Evolutionary conservation across 2,329 filamentous ascomycete genomes (phyloP).

Genomic region (Paracorniculantispora psalliotae): DNA sequence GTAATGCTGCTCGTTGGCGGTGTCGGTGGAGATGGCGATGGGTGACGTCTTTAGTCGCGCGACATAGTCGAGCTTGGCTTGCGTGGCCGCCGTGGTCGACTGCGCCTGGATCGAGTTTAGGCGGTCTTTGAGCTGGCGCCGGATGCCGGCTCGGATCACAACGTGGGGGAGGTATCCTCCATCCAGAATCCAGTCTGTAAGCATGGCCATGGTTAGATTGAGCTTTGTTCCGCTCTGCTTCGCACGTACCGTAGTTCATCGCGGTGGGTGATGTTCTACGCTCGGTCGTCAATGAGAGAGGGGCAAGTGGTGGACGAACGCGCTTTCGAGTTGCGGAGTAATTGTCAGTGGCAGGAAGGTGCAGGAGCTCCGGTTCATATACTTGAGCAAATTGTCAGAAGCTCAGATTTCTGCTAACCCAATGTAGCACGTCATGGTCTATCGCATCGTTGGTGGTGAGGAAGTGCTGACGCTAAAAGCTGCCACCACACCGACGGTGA

Average conservation of each 20-base stretch:
- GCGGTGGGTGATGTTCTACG: background rate
- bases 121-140: conserved; percentile 59
- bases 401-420: background rate
- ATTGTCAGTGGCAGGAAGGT: background rate
- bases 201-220: background rate
- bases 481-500: background rate
- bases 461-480: background rate
- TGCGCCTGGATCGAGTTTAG: conserved; percentile 49
- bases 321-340: background rate
- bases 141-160: conserved; percentile 60
- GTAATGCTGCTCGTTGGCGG: conserved; percentile 67
- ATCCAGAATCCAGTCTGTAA: conserved; percentile 56
- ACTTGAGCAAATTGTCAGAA: background rate
- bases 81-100: conserved; percentile 47
- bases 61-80: conserved; percentile 60
- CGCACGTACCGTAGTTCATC: conserved; percentile 8
- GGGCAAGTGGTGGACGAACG: background rate
- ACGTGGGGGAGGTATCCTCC: conserved; percentile 59
- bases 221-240: background rate
- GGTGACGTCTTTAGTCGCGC: conserved; percentile 52
- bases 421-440: conserved; percentile 8
- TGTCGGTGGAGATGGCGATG: conserved; percentile 63
- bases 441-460: background rate
- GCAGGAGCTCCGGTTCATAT: background rate
- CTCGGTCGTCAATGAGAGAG: no score